phyloP scores from a whole-genome alignment of 2,329 filamentous ascomycete genomes.

The Fusarium verrucosum region DNA sequence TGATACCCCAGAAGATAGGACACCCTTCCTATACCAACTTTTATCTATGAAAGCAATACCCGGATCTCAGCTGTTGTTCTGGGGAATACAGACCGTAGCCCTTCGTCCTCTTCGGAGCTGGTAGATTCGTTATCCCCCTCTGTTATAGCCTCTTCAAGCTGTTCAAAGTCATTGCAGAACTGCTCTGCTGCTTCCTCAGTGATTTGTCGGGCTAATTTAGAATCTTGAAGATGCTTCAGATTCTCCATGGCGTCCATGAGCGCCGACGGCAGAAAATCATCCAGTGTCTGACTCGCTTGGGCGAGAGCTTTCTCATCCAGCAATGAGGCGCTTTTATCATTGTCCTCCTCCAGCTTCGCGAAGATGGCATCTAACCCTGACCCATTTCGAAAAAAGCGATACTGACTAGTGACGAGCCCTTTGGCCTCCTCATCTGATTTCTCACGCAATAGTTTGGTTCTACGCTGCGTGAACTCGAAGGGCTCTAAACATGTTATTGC shows the following conservation, averaged over 20 bases:
- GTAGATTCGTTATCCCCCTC: constrained; percentile 53
- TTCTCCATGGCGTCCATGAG: constrained; percentile 91
- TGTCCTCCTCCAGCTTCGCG: constrained; percentile 58
- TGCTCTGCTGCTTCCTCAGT: constrained; percentile 83
- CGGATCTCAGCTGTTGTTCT: constrained; percentile 69
- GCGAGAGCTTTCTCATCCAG: constrained; percentile 65
- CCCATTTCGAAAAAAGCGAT: constrained; percentile 74
- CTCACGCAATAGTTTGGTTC: constrained; percentile 64
- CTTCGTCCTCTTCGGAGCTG: constrained; percentile 40
- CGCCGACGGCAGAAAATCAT: constrained; percentile 91
- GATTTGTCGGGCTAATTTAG: constrained; percentile 75
- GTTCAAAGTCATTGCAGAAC: constrained; percentile 87
- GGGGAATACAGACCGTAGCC: constrained; percentile 58
- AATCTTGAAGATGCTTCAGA: constrained; percentile 76
- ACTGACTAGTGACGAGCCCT: constrained; percentile 73
- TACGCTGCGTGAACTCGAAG: constrained; percentile 71
- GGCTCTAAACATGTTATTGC: constrained; percentile 64
- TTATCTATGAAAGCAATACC: constrained; percentile 62
- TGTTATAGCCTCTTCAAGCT: constrained; percentile 61
- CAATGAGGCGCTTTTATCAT: constrained; percentile 48
- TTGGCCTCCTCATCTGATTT: constrained; percentile 64
- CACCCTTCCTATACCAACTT: not conserved
- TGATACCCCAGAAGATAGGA: too few species aligned
- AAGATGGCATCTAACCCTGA: constrained; percentile 78
- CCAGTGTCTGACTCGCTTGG: constrained; percentile 77